Base-by-base conservation (phyloP, 352 stramenopile genomes). In the Phytopythium cucurbitacearum region DNA sequence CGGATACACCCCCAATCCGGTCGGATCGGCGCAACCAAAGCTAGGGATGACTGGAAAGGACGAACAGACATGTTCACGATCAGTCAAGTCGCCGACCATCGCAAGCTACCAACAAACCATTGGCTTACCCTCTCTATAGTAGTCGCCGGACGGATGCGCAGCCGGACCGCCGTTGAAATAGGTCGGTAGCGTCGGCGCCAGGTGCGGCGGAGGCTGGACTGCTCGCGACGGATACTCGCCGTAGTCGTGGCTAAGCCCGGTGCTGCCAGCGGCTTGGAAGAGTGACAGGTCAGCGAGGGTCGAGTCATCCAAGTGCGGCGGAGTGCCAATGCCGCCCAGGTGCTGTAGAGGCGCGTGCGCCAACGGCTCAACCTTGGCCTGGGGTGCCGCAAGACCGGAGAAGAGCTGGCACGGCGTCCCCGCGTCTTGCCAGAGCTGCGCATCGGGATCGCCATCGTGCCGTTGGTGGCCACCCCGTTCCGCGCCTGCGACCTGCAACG, bases 401-500 rank as follows among this genome's bases (percentile, higher is more conserved):
- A 28, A 28, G 21, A 28, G 2, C 21, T 28, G 21, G 21, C 21
- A 28, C 21, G 21, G 62, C 44, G n/a, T 44, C 55, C 53, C 48
- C 21, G 44, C 53, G 35, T 59, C 52, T 40, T 46, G 54, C 15
- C 55, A 64, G 16, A 44, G 51, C 45, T 40, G 39, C 0, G 36
- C 47, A 12, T 33, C 42, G 55, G 37, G 43, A 33, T 53, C 45
- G 7, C 8, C 48, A 45, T 56, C 44, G 53, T 34, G n/a, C 46
- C 61, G 62, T 34, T 63, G 57, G 6, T 32, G 40, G 48, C 51
- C 52, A 21, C 48, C 6, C 4, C 45, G 53, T 40, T 64, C 53
- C 32, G 12, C 51, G 45, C 41, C 50, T 43, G 50, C 36, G 33
- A 57, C 21, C 50, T 65, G 64, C 35, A 42, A 64, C 40, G 53